Evolutionary conservation across 306 rosid species (phyloP).

Genomic region (Malus asiatica): DNA sequence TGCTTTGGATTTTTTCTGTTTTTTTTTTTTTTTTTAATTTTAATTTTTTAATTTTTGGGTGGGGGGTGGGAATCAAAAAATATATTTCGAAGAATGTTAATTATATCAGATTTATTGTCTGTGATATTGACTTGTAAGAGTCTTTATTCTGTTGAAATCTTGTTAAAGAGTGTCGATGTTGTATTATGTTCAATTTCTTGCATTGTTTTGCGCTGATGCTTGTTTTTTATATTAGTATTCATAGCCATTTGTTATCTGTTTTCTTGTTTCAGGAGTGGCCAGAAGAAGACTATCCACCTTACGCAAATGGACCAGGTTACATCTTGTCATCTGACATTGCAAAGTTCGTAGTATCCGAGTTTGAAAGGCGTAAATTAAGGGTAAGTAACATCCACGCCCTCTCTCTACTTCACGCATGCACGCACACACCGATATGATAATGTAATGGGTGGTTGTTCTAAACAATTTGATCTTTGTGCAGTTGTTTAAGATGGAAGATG

Average conservation of each 20-base stretch:
- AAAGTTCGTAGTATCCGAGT: slow-evolving; percentile 45
- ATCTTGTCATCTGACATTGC: slow-evolving; percentile 70
- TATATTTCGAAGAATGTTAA: too few relatives aligned
- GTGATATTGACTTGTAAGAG: too few relatives aligned
- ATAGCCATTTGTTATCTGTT: background rate
- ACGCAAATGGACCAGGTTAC: slow-evolving; percentile 93
- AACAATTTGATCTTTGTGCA: slow-evolving; percentile 24
- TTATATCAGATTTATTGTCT: too few relatives aligned
- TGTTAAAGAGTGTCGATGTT: background rate
- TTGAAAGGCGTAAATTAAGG: slow-evolving; percentile 58
- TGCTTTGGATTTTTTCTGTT: background rate
- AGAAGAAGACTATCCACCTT: slow-evolving; percentile 79
- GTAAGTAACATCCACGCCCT: slow-evolving; percentile 24
- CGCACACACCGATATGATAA: background rate
- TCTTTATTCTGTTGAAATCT: background rate
- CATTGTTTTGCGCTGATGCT: background rate
- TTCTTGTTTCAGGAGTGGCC: slow-evolving; percentile 77
- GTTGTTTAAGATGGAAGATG: slow-evolving; percentile 95
- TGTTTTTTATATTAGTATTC: slow-evolving; percentile 2
- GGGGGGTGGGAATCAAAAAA: too few relatives aligned
- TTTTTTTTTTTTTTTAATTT: background rate
- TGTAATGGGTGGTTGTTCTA: background rate
- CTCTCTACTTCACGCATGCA: background rate
- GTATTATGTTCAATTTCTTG: background rate
- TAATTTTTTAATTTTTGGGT: too few relatives aligned